Percentiles rank a stretch among this genome's conserved stretches.
These are phyloP conservation scores for Mycena epipterygia DNA, from an alignment of 768 basidiomycete genomes.

Conservation along the genomic window DNA sequence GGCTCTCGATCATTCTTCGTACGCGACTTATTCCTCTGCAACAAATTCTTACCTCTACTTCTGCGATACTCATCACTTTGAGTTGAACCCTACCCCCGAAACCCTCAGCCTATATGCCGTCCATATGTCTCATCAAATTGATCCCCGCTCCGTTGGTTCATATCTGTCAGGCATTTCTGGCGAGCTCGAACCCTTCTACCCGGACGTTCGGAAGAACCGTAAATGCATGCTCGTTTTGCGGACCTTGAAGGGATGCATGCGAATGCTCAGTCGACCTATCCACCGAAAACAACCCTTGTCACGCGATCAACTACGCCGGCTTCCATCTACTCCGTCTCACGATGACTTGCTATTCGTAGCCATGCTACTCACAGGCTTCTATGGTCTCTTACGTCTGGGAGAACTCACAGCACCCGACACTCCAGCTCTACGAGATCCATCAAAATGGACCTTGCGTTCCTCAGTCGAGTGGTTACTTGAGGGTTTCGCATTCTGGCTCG, in stretches of 20 bases:
- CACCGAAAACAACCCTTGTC: constrained; percentile 46
- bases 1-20: constrained; percentile 11
- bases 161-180: constrained; percentile 3
- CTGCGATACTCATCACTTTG: constrained; percentile 16
- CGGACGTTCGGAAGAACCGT: not conserved
- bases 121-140: constrained; percentile 1
- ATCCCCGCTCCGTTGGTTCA: not conserved
- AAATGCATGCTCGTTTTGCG: not conserved
- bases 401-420: constrained; percentile 40
- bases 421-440: not conserved
- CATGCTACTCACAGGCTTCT: constrained; percentile 36
- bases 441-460: constrained; percentile 33
- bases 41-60: constrained; percentile 20
- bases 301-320: constrained; percentile 24
- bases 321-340: not conserved
- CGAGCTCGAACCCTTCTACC: not conserved
- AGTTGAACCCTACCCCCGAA: constrained; percentile 5
- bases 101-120: not conserved
- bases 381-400: constrained; percentile 36
- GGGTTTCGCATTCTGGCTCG: constrained; percentile 31
- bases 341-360: constrained; percentile 36
- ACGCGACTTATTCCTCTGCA: constrained; percentile 8
- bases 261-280: not conserved
- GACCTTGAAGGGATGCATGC: not conserved
- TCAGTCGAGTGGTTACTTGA: constrained; percentile 4